Evolutionary conservation across 345 rosid species (phyloP).

Genomic region (Cardamine occulta): DNA sequence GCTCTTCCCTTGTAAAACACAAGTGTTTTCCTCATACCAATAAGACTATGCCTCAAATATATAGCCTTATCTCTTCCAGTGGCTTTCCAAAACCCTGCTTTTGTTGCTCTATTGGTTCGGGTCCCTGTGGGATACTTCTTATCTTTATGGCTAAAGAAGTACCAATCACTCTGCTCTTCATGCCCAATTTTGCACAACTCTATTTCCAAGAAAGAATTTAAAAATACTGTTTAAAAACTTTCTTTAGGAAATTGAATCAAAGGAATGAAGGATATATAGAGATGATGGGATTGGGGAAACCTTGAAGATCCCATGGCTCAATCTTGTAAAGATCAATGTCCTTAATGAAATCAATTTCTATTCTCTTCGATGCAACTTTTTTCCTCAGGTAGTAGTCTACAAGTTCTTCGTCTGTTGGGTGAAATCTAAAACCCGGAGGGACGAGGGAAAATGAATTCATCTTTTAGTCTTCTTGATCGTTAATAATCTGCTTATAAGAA

Average conservation of each 20-base stretch:
- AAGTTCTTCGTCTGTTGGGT: constrained; percentile 87
- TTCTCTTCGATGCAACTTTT: constrained; percentile 70
- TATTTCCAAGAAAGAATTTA: constrained; percentile 34
- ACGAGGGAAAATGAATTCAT: constrained; percentile 80
- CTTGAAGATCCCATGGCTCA: constrained; percentile 92
- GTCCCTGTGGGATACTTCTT: constrained; percentile 99
- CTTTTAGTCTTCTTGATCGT: constrained; percentile 27
- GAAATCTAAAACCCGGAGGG: constrained; percentile 86
- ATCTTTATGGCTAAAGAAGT: constrained; percentile 98
- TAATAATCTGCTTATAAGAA: constrained; percentile 42
- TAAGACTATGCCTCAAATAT: constrained; percentile 66
- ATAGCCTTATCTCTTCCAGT: constrained; percentile 98
- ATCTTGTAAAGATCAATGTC: constrained; percentile 86
- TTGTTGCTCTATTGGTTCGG: constrained; percentile 96
- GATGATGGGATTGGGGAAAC: constrained; percentile 37
- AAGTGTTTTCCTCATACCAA: constrained; percentile 98
- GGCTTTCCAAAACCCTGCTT: constrained; percentile 99
- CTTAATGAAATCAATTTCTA: constrained; percentile 75
- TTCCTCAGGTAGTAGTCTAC: constrained; percentile 83
- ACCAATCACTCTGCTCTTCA: constrained; percentile 97
- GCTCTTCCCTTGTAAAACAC: constrained; percentile 98
- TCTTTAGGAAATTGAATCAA: neutral
- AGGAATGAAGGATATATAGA: constrained; percentile 8
- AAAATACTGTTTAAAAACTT: neutral
- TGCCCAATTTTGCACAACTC: constrained; percentile 87